A percentile compares a stretch with the other conserved stretches of the same genome.
phyloP scores from a whole-genome alignment of 139 green algal species.

The Dunaliella primolecta region DNA sequence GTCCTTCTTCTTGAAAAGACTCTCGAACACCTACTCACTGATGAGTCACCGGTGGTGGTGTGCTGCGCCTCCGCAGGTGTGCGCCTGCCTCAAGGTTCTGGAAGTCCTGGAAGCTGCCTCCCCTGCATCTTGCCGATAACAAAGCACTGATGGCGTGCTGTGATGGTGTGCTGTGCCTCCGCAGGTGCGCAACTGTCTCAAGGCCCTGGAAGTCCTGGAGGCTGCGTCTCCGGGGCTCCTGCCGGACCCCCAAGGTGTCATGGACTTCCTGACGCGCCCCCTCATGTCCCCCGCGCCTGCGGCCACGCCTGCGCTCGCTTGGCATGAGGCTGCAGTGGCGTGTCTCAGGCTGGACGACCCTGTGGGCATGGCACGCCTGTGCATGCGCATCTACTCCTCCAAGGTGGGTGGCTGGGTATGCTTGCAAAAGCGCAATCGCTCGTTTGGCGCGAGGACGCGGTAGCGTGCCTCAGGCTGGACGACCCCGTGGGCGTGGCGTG shows the following conservation, averaged over 20 bases:
- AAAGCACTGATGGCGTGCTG: too few relatives aligned
- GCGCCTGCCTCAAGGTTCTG: slow-evolving; percentile 23
- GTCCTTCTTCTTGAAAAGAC: too few relatives aligned
- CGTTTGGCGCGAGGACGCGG: background rate
- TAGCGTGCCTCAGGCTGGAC: background rate
- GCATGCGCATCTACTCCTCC: background rate
- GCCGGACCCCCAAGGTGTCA: background rate
- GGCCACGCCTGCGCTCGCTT: background rate
- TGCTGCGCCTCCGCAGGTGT: too few relatives aligned
- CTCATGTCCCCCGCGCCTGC: slow-evolving; percentile 1
- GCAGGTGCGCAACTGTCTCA: slow-evolving; percentile 19
- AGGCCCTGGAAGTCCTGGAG: slow-evolving; percentile 15
- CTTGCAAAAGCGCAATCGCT: too few relatives aligned
- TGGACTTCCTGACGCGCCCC: background rate
- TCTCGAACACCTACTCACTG: too few relatives aligned
- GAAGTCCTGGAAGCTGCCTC: slow-evolving; percentile 14
- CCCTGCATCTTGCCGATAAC: too few relatives aligned
- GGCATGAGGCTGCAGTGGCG: slow-evolving; percentile 7
- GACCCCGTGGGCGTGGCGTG: background rate
- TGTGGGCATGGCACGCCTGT: background rate
- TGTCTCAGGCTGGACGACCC: background rate
- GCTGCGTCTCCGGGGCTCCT: slow-evolving; percentile 19
- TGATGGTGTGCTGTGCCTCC: too few relatives aligned
- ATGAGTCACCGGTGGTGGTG: too few relatives aligned
- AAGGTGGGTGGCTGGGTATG: too few relatives aligned